These are phyloP conservation scores for Epichloe sp. DNA, from an alignment of 2,329 filamentous ascomycete genomes.

Conservation along the genomic window DNA sequence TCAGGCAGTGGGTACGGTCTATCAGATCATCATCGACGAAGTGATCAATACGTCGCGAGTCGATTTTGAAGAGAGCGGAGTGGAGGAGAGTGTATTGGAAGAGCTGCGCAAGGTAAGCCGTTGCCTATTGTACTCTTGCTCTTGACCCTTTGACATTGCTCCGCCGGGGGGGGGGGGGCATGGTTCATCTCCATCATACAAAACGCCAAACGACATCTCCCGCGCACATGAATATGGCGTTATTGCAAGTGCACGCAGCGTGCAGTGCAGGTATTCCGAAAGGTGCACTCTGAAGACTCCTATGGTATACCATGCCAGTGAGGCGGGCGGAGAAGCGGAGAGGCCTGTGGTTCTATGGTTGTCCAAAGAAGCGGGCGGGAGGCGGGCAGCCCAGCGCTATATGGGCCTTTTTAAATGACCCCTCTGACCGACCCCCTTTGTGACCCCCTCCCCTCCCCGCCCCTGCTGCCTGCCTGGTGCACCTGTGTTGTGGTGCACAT, in stretches of 20 bases:
- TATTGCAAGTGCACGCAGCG: neutral
- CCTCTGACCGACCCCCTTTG: slow-evolving; percentile 11
- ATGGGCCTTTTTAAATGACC: slow-evolving; percentile 45
- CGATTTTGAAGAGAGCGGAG: slow-evolving; percentile 93
- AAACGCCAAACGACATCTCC: neutral
- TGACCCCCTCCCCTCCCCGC: no score
- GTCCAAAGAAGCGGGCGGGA: slow-evolving; percentile 6
- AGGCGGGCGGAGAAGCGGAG: neutral
- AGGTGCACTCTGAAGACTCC: neutral
- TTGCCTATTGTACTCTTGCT: neutral
- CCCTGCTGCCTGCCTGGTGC: no score
- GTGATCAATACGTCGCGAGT: slow-evolving; percentile 85
- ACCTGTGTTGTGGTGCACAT: no score
- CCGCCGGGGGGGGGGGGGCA: neutral
- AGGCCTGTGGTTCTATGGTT: slow-evolving; percentile 2
- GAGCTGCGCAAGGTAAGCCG: slow-evolving; percentile 72
- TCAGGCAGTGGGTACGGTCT: slow-evolving; percentile 58
- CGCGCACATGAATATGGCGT: neutral
- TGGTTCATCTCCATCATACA: neutral
- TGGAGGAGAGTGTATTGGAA: slow-evolving; percentile 74
- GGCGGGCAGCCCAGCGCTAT: slow-evolving; percentile 38
- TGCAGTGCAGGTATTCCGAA: neutral
- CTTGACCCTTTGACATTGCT: neutral
- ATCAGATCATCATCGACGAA: slow-evolving; percentile 64
- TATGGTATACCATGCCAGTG: neutral